These are phyloP conservation scores for Colletotrichum siamense DNA, from an alignment of 2,329 filamentous ascomycete species.

Conservation along the genomic window DNA sequence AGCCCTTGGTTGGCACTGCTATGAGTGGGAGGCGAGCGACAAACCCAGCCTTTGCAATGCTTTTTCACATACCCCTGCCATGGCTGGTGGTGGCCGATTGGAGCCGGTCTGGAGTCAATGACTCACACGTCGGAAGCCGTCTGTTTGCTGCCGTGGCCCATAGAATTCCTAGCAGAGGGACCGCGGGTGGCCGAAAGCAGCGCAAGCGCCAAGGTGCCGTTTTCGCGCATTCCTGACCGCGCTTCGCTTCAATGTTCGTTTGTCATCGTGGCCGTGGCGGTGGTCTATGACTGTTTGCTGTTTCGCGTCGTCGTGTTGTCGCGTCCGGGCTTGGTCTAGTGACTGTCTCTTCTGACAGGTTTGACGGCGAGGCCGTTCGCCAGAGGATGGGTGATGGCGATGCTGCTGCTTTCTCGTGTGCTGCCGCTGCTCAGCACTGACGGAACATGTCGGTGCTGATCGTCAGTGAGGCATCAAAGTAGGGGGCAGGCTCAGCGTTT, in stretches of 20 bases:
- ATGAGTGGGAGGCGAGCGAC: not conserved
- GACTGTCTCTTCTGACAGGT: slow-evolving; percentile 14
- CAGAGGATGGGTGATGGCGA: not conserved
- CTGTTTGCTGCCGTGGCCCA: slow-evolving; percentile 15
- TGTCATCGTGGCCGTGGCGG: not conserved
- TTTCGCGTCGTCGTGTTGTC: slow-evolving; percentile 11
- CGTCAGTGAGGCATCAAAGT: slow-evolving; percentile 21
- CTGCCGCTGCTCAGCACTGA: slow-evolving; percentile 10
- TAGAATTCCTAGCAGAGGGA: slow-evolving; percentile 6
- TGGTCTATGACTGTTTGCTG: not conserved
- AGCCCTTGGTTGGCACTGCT: not conserved
- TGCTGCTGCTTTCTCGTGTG: not conserved
- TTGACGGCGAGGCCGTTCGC: slow-evolving; percentile 14
- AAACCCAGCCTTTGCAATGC: slow-evolving; percentile 15
- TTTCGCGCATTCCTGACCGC: slow-evolving; percentile 8
- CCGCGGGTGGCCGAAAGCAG: slow-evolving; percentile 18
- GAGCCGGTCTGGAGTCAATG: slow-evolving; percentile 19
- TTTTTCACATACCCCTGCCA: not conserved
- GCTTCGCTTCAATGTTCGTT: not conserved
- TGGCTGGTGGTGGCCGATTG: slow-evolving; percentile 12
- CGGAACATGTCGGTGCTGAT: slow-evolving; percentile 14
- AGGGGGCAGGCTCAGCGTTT: slow-evolving; percentile 25
- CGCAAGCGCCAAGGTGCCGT: slow-evolving; percentile 8
- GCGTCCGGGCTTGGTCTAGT: slow-evolving; percentile 15
- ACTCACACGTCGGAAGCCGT: slow-evolving; percentile 23